Base-by-base conservation (phyloP, 176 grass and related monocot species). In the Chloris gayana region DNA sequence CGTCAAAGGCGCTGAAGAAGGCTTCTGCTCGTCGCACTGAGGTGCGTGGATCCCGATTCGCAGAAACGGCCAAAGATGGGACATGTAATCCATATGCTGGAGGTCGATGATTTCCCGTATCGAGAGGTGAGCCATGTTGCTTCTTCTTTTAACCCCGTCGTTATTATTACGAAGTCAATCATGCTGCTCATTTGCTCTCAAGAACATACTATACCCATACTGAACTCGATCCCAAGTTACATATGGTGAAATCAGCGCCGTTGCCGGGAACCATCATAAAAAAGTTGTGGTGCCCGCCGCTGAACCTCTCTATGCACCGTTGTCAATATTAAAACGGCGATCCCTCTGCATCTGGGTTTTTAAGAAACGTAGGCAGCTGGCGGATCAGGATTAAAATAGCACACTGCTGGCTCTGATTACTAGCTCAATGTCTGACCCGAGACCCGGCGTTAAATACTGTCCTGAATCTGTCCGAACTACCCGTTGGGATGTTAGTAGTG, bases 61-160 rank as follows among this genome's bases (percentile, higher is more conserved):
- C 88, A 93, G 47, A 99, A 99, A 77, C 89, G 96, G 56, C 96
- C 96, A 13, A 99, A 99, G 87, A 95, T 99, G 92, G 92, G 96
- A 54, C 90, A 99, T 74, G 96, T 86, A 53, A 94, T 99, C 89
- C 92, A 99, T 32, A 99, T 98, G 96, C 96, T 99, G 4, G 90
- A 99, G 77, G 92, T 93, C 31, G 96, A 99, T 69, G 96, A 99
- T 77, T 99, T 93, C 74, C 96, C 88, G 17, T 95, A 91, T 65
- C 82, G 96, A 87, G 95, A 94, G 53, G 96, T 99, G 89, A 89
- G 92, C 79, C 63, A 7, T 25, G 2, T 12, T 22, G 34, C 33
- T 51, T 72, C 33, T 51, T 72, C 62, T 70, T 67, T 67, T 3
- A 64, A 34, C 61, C 41, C 19, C 56, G n/a, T 61, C 58, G 25